phyloP scores from a whole-genome alignment of 2,329 filamentous ascomycete species.

The Proliferodiscus dingleyae region DNA sequence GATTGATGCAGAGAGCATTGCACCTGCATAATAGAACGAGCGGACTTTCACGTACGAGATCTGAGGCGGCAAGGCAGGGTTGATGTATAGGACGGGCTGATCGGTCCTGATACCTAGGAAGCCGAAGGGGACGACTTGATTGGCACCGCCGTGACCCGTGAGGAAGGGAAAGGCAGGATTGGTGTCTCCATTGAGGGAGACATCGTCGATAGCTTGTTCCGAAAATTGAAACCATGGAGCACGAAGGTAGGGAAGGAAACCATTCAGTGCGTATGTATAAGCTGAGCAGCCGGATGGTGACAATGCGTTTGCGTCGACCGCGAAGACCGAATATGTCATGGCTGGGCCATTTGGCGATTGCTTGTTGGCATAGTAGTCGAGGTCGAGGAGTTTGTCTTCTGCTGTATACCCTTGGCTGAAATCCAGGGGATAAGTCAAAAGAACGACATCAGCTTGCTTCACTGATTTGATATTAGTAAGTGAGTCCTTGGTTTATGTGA shows the following conservation, averaged over 20 bases:
- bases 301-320: conserved; percentile 60
- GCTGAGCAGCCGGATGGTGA: conserved; percentile 63
- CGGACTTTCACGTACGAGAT: conserved; percentile 56
- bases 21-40: conserved; percentile 62
- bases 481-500: not conserved
- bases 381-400: conserved; percentile 43
- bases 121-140: conserved; percentile 63
- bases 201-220: conserved; percentile 61
- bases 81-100: conserved; percentile 54
- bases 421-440: conserved; percentile 60
- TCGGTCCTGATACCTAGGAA: conserved; percentile 60
- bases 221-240: conserved; percentile 68
- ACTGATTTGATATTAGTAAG: too few species aligned
- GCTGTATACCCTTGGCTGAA: conserved; percentile 51
- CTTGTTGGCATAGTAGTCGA: conserved; percentile 67
- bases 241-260: conserved; percentile 58
- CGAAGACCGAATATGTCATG: conserved; percentile 70
- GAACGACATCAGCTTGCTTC: conserved; percentile 67
- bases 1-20: conserved; percentile 55
- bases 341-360: conserved; percentile 64
- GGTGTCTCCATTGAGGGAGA: conserved; percentile 48
- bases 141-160: conserved; percentile 64
- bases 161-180: conserved; percentile 51
- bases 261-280: conserved; percentile 63
- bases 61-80: conserved; percentile 57